phyloP scores from a whole-genome alignment of 257 asterid species.

The Forsythia viridissima region DNA sequence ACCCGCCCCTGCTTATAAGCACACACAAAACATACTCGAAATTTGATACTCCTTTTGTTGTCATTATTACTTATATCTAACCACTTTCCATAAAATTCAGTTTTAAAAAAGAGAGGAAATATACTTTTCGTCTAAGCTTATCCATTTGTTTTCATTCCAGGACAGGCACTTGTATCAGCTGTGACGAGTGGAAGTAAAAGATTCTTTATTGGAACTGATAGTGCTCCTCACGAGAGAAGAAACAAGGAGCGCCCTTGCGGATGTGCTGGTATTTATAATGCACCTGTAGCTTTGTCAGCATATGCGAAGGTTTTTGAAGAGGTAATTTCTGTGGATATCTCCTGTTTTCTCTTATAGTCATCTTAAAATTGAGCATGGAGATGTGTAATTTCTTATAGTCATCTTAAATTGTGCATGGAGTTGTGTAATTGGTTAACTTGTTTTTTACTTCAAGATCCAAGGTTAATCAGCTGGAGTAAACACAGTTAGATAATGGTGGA shows the following conservation, averaged over 20 bases:
- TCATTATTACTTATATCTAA: background rate
- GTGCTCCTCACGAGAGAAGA: constrained; percentile 90
- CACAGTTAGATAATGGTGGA: background rate
- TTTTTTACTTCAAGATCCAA: background rate
- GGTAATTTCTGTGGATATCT: constrained; percentile 37
- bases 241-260: constrained; percentile 81
- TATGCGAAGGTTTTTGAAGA: constrained; percentile 93
- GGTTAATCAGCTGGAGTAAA: background rate
- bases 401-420: background rate
- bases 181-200: constrained; percentile 85
- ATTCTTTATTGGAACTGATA: constrained; percentile 87
- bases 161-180: constrained; percentile 82
- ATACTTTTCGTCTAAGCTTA: background rate
- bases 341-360: background rate
- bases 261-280: constrained; percentile 91
- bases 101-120: too few species aligned
- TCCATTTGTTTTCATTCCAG: constrained; percentile 37
- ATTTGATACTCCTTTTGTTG: background rate
- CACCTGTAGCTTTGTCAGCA: constrained; percentile 88
- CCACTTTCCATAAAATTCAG: background rate
- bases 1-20: too few species aligned
- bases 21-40: too few species aligned
- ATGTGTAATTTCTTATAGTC: background rate
- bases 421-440: background rate
- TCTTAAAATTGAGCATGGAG: background rate